Conservation (phyloP, 108 stramenopile genomes). For the Nitzschia sp. region DNA sequence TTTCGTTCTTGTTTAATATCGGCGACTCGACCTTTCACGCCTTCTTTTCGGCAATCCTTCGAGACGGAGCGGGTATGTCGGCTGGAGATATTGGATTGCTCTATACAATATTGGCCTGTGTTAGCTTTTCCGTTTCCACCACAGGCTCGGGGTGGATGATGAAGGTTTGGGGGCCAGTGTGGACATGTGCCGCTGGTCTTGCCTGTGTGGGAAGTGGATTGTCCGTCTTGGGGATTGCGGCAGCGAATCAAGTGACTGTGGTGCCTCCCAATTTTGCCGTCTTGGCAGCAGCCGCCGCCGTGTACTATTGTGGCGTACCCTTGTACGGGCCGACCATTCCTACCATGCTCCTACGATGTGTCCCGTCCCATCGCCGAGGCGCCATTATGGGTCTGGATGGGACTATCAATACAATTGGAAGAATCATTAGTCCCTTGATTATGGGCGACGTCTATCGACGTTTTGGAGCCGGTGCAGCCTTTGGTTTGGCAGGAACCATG, state of each 20-base stretch:
- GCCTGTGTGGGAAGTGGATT: slow-evolving; percentile 59
- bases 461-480: slow-evolving; percentile 60
- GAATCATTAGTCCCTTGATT: slow-evolving; percentile 59
- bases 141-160: slow-evolving; percentile 47
- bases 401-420: slow-evolving; percentile 66
- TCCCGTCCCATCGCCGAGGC: slow-evolving; percentile 65
- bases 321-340: slow-evolving; percentile 82
- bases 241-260: slow-evolving; percentile 28
- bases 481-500: slow-evolving; percentile 52
- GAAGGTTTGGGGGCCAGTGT: slow-evolving; percentile 57
- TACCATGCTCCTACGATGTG: slow-evolving; percentile 78
- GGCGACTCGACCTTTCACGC: slow-evolving; percentile 80
- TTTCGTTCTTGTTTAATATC: slow-evolving; percentile 72
- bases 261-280: slow-evolving; percentile 21
- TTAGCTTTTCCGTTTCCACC: slow-evolving; percentile 66
- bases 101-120: slow-evolving; percentile 67
- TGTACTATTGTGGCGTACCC: slow-evolving; percentile 76
- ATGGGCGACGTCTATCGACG: slow-evolving; percentile 67
- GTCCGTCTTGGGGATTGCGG: slow-evolving; percentile 46
- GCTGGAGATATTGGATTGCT: slow-evolving; percentile 62
- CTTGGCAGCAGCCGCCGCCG: slow-evolving; percentile 49
- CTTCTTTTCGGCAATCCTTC: slow-evolving; percentile 71
- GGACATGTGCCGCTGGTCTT: slow-evolving; percentile 66
- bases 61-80: slow-evolving; percentile 46
- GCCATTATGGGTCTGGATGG: slow-evolving; percentile 79